Evolutionary conservation across 1,284 basidiomycete species (phyloP).

Genomic region (Pseudozyma sp.): DNA sequence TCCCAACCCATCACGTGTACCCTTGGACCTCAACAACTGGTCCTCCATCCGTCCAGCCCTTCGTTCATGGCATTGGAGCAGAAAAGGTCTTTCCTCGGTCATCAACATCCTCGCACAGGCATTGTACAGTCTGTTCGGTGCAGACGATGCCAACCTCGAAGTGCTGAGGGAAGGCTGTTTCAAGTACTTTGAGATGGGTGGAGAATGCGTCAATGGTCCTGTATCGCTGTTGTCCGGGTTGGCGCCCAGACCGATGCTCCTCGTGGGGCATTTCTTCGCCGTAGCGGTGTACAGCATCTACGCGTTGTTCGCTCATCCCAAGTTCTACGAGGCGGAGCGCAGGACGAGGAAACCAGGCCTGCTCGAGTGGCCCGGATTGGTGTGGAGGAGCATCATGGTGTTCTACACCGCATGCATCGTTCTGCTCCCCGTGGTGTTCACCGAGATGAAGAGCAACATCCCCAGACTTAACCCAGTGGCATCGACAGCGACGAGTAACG

Average conservation of each 20-base stretch:
- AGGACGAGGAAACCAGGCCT: conserved; percentile 22
- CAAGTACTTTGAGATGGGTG: conserved; percentile 95
- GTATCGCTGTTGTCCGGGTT: conserved; percentile 73
- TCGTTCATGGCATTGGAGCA: conserved; percentile 65
- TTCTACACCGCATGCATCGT: conserved; percentile 66
- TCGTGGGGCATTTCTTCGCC: conserved; percentile 92
- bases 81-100: conserved; percentile 62
- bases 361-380: conserved; percentile 55
- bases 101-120: conserved; percentile 68
- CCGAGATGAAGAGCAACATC: conserved; percentile 61
- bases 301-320: conserved; percentile 77
- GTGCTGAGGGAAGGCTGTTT: conserved; percentile 93
- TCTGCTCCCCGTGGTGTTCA: conserved; percentile 64
- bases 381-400: conserved; percentile 54
- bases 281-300: conserved; percentile 94
- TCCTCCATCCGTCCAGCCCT: conserved; percentile 49
- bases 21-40: conserved; percentile 58
- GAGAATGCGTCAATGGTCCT: conserved; percentile 87
- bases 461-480: conserved; percentile 17
- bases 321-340: conserved; percentile 22
- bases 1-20: conserved; percentile 9
- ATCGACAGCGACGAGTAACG: not conserved
- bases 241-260: conserved; percentile 79
- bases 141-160: conserved; percentile 77
- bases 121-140: conserved; percentile 66